These are phyloP conservation scores for Trypanosoma theileri DNA, from an alignment of 208 protist species.

Conservation along the genomic window DNA sequence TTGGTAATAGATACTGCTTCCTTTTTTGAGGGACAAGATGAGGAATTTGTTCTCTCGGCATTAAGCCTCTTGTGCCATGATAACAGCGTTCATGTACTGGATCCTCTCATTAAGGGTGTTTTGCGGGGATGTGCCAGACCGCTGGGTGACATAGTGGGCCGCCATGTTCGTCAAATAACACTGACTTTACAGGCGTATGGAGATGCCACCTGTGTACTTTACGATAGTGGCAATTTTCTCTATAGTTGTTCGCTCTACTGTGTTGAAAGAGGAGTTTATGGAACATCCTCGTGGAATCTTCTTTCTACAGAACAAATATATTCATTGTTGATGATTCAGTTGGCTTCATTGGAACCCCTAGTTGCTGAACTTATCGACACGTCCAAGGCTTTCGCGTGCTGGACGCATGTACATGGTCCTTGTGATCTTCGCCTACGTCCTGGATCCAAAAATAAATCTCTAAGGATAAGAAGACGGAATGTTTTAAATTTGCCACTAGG, in stretches of 20 bases:
- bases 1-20: constrained; percentile 49
- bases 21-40: constrained; percentile 31
- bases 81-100: constrained; percentile 63
- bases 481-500: constrained; percentile 30
- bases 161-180: constrained; percentile 52
- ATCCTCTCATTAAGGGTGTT: constrained; percentile 70
- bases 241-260: constrained; percentile 77
- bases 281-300: constrained; percentile 55
- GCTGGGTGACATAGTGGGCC: constrained; percentile 62
- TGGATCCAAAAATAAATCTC: background rate
- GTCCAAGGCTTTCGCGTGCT: constrained; percentile 53
- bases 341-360: constrained; percentile 41
- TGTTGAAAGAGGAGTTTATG: constrained; percentile 40
- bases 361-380: constrained; percentile 40
- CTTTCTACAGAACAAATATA: constrained; percentile 70
- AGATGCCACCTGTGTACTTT: constrained; percentile 50
- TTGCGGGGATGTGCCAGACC: constrained; percentile 76
- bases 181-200: constrained; percentile 47
- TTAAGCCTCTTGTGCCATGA: constrained; percentile 65
- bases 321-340: constrained; percentile 66
- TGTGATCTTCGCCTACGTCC: constrained; percentile 30
- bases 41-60: constrained; percentile 53
- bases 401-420: constrained; percentile 38
- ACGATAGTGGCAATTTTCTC: constrained; percentile 41
- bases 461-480: constrained; percentile 24